Evolutionary conservation across 495 filamentous ascomycete genomes (phyloP), one percentile per base, ranked within the genome.

Genomic region (Penicillium malachiteum): DNA sequence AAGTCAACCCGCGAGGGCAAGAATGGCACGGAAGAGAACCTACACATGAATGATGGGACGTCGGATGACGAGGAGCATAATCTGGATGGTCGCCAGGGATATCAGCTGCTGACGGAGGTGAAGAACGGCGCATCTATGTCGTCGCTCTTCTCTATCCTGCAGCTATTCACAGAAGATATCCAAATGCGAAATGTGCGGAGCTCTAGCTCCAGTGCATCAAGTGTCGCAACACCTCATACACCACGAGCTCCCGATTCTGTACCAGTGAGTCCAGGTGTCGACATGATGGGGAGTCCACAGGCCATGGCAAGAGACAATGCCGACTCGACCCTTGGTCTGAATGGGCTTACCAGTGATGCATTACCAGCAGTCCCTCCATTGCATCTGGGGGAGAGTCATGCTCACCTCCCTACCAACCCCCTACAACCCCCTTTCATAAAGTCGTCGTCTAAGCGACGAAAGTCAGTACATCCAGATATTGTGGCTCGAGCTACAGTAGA

Each of bases 61-160:
- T 85, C 87, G n/a, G 84, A 86, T 16, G 89, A 90, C 17, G 84
- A 90, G 33, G 84, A 84, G 40, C 72, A 78, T 56, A 73, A 70
- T 17, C 56, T 76, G 7, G 79, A 84, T 34, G 84, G 82, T 35
- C 86, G 73, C 67, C 92, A 87, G 74, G 90, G 79, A 66, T 97
- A 96, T 69, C 93, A 97, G 71, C 78, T 97, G 16, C 79, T 98
- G 39, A 98, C 94, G 3, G 94, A 98, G 67, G 94, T 98, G 39
- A 96, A 96, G 70, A 98, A 97, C 65, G 94, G 94, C 16, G 93
- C 94, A 9, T 93, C 94, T 4, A 97, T 98, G 93, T 97, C 94
- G 30, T 97, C 94, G 0, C 72, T 98, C 6, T 98, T 98, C 72
- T 96, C 95, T 1, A 96, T 98, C 50, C 85, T 98, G 64, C 94